These are phyloP conservation scores for Cronartium ribicola DNA, from an alignment of 1,284 basidiomycete genomes.

Conservation along the genomic window DNA sequence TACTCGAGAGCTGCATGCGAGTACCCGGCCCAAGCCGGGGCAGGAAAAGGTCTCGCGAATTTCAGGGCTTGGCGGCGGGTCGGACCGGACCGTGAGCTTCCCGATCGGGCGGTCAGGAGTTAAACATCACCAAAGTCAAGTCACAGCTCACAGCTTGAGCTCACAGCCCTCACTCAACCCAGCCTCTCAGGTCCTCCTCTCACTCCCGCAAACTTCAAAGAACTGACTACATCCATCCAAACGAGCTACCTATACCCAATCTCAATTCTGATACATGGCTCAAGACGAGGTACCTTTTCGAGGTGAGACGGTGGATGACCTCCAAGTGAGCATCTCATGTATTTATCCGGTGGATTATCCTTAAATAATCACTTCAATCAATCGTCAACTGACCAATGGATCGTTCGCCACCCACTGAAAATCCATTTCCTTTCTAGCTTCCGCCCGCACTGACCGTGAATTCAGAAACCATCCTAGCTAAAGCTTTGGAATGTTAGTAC, in stretches of 20 bases:
- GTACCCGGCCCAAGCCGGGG: too few species aligned
- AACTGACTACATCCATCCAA: neutral
- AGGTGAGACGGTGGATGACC: conserved; percentile 6
- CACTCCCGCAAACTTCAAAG: neutral
- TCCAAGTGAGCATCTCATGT: conserved; percentile 1
- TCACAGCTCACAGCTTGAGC: too few species aligned
- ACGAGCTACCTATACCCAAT: too few species aligned
- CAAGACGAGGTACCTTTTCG: neutral
- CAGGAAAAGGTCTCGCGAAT: too few species aligned
- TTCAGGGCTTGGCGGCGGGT: too few species aligned
- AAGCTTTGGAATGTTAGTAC: conserved; percentile 8
- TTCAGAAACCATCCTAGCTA: neutral
- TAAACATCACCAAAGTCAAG: too few species aligned
- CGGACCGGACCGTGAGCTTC: too few species aligned
- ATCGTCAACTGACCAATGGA: neutral
- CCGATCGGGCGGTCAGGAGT: too few species aligned
- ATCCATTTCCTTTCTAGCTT: neutral
- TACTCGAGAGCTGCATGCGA: too few species aligned
- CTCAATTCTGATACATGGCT: neutral
- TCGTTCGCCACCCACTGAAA: too few species aligned
- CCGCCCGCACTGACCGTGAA: conserved; percentile 7
- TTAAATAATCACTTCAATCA: neutral
- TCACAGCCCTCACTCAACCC: too few species aligned
- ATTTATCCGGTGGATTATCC: neutral
- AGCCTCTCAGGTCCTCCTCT: neutral